These are phyloP conservation scores for Cladophialophora exuberans DNA, from an alignment of 2,329 filamentous ascomycete genomes.

Conservation along the genomic window DNA sequence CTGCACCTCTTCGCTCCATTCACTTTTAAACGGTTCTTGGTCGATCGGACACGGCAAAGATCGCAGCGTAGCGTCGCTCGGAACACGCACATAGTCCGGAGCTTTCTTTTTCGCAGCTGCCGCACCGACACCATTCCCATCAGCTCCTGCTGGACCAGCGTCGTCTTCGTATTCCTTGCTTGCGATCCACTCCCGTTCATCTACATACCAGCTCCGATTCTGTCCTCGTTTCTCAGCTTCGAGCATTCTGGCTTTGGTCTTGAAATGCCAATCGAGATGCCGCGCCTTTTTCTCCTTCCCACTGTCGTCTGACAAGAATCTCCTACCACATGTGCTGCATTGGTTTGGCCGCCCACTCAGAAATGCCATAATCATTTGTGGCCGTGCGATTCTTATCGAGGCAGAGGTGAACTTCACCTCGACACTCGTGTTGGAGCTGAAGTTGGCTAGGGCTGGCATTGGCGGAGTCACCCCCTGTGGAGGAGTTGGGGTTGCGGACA, in stretches of 20 bases:
- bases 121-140: slow-evolving; percentile 40
- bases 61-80: slow-evolving; percentile 72
- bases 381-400: slow-evolving; percentile 77
- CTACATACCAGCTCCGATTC: slow-evolving; percentile 92
- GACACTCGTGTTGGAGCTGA: slow-evolving; percentile 39
- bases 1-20: slow-evolving; percentile 89
- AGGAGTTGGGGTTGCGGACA: slow-evolving; percentile 54
- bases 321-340: slow-evolving; percentile 87
- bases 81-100: slow-evolving; percentile 77
- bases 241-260: slow-evolving; percentile 83
- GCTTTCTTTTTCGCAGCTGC: slow-evolving; percentile 58
- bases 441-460: slow-evolving; percentile 23
- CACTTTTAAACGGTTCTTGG: slow-evolving; percentile 90
- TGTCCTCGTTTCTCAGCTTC: slow-evolving; percentile 85
- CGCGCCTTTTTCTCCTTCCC: slow-evolving; percentile 84
- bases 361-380: slow-evolving; percentile 71
- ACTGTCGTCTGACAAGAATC: slow-evolving; percentile 76
- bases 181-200: slow-evolving; percentile 90
- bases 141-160: slow-evolving; percentile 45
- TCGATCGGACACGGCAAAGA: slow-evolving; percentile 90
- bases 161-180: slow-evolving; percentile 79
- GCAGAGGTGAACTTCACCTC: slow-evolving; percentile 60
- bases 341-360: slow-evolving; percentile 84
- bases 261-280: slow-evolving; percentile 98
- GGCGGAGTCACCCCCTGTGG: slow-evolving; percentile 45